Evolutionary conservation across 441 rosid species (phyloP).

Genomic region (Arabidopsis lyrata): DNA sequence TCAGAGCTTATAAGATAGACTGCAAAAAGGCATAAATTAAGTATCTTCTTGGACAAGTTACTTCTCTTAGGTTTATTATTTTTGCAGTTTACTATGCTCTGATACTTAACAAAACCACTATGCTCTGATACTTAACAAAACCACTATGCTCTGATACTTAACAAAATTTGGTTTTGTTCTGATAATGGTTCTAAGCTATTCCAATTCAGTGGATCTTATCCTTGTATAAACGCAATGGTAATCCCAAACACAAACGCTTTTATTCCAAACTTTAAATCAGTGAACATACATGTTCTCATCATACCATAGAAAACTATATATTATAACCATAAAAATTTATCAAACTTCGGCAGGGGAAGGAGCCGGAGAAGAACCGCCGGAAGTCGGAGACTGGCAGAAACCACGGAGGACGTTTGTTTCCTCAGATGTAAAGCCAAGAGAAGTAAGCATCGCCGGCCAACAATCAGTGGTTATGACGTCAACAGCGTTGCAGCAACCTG

Average conservation of each 20-base stretch:
- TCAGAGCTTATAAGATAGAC: not conserved
- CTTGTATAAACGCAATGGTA: not conserved
- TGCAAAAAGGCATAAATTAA: not conserved
- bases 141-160: not conserved
- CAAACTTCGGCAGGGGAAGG: constrained; percentile 35
- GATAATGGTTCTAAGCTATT: not conserved
- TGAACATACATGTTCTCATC: constrained; percentile 2
- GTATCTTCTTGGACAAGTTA: not conserved
- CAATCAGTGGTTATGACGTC: constrained; percentile 55
- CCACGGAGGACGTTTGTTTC: constrained; percentile 63
- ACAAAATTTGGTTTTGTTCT: not conserved
- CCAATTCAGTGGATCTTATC: constrained; percentile 9
- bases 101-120: not conserved
- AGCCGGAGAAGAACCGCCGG: constrained; percentile 51
- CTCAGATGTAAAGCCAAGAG: constrained; percentile 61
- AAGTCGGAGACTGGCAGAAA: constrained; percentile 48
- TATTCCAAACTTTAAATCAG: constrained; percentile 17
- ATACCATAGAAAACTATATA: not conserved
- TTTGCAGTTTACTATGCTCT: not conserved
- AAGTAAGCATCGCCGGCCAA: constrained; percentile 70
- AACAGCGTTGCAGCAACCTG: constrained; percentile 55
- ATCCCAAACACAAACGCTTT: not conserved
- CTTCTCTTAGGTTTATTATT: not conserved
- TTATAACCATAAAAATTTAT: not conserved
- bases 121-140: not conserved